Evolutionary conservation across 305 asterid genomes (phyloP).

Genomic region (Solanum hybrid): DNA sequence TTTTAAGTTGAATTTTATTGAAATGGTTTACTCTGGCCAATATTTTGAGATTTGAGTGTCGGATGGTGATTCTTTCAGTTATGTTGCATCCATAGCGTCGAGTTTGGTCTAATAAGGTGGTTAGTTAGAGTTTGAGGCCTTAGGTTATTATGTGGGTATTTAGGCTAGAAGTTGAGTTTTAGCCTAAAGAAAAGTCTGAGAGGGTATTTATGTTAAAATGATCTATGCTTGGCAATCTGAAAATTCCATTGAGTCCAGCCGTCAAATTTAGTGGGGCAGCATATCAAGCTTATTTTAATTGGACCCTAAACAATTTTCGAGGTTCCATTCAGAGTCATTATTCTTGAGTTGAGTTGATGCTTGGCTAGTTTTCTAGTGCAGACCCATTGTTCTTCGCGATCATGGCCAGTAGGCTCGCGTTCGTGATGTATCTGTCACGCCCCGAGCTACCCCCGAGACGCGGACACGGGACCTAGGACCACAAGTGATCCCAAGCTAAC

Average conservation of each 20-base stretch:
- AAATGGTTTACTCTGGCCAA: background rate
- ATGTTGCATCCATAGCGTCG: background rate
- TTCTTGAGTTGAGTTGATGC: background rate
- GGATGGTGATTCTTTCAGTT: no score
- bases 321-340: background rate
- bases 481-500: no score
- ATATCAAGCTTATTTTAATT: no score
- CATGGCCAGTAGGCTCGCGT: background rate
- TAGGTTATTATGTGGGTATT: background rate
- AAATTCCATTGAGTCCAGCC: background rate
- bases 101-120: background rate
- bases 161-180: background rate
- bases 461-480: no score
- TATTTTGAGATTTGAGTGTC: background rate
- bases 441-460: no score
- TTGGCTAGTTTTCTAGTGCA: background rate
- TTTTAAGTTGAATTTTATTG: background rate
- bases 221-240: background rate
- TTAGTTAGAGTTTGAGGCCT: background rate
- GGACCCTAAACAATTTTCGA: background rate
- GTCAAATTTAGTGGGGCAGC: background rate
- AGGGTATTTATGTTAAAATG: background rate
- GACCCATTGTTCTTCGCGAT: background rate
- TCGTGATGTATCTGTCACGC: background rate
- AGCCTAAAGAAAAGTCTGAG: background rate